Percentiles rank a stretch among this genome's conserved stretches.
These are phyloP conservation scores for Saxophila tyrrhenica DNA, from an alignment of 495 filamentous ascomycete species.

Conservation along the genomic window DNA sequence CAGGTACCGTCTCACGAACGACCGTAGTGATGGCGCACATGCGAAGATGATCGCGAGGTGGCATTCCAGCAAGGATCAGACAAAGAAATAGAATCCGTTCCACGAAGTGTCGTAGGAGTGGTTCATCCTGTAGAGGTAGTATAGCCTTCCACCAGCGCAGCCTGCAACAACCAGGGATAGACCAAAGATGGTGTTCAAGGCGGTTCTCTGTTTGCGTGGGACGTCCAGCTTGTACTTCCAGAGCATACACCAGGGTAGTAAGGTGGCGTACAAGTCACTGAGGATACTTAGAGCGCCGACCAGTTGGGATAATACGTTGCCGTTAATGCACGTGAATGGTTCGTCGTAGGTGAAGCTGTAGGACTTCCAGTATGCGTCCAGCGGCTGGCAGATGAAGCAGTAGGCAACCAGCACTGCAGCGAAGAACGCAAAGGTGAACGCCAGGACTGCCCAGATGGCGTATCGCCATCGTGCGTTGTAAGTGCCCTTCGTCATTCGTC, in stretches of 20 bases:
- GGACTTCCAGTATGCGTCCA: constrained; percentile 18
- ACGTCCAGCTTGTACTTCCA: constrained; percentile 17
- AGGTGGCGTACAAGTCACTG: constrained; percentile 17
- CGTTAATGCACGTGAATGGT: constrained; percentile 10
- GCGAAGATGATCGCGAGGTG: constrained; percentile 22
- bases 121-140: constrained; percentile 18
- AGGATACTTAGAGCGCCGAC: constrained; percentile 12
- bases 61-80: constrained; percentile 20
- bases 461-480: constrained; percentile 2
- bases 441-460: constrained; percentile 13
- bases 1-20: constrained; percentile 8
- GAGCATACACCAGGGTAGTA: constrained; percentile 16
- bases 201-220: constrained; percentile 12
- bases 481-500: constrained; percentile 12
- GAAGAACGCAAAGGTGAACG: constrained; percentile 9
- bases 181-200: constrained; percentile 7
- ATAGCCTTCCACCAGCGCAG: constrained; percentile 14
- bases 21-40: constrained; percentile 18
- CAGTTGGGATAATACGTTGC: constrained; percentile 10
- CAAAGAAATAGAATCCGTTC: constrained; percentile 22
- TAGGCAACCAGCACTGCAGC: constrained; percentile 13
- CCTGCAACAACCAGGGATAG: constrained; percentile 16
- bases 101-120: constrained; percentile 21
- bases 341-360: constrained; percentile 2
- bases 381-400: constrained; percentile 17